Evolutionary conservation across 2,329 filamentous ascomycete genomes (phyloP), one percentile per base, ranked within the genome.

Genomic region (Microsporum canis): DNA sequence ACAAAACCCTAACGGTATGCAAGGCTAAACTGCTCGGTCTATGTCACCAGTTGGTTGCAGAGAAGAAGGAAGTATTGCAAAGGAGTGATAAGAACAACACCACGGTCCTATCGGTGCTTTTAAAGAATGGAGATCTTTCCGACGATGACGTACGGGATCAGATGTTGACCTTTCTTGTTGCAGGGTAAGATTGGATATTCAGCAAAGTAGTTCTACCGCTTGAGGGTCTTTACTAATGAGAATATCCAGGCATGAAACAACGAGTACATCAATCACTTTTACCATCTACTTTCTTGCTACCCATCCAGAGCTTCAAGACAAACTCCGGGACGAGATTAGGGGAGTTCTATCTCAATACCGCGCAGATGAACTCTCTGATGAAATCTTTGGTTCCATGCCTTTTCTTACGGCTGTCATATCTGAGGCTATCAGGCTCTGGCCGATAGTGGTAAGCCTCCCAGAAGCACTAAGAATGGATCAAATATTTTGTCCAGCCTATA

Each of bases 181-280:
- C 74, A 1, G 72, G 72, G 0, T 47, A 47, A 5, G 72, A 72
- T 65, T 60, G 68, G 65, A 17, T 39, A 23, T 12, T 14, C 8
- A 23, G 10, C 17, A 23, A 23, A 23, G 17, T 23, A 23, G 17
- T 23, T 23, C 8, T 51, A 10, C 29, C 5, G 10, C 7, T 36
- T n/a, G 41, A 31, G 17, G 27, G 6, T 23, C 1, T 34, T 57
- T 53, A 47, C 78, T 41, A 63, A 70, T 34, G 69, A 12, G 29
- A 12, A 2, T n/a, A 1, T 3, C 34, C 55, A 74, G 71, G 6
- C 72, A 84, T 64, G 81, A 84, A 71, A 84, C 82, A 0, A 83
- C 81, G 5, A 79, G 81, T 41, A 76, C 74, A 12, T 76, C 80
- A 17, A 71, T 83, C 61, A 78, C 77, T 38, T 84, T 81, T 80